Conservation (phyloP, 176 grass and related monocot species). For the Rhipidocladum racemiflorum region DNA sequence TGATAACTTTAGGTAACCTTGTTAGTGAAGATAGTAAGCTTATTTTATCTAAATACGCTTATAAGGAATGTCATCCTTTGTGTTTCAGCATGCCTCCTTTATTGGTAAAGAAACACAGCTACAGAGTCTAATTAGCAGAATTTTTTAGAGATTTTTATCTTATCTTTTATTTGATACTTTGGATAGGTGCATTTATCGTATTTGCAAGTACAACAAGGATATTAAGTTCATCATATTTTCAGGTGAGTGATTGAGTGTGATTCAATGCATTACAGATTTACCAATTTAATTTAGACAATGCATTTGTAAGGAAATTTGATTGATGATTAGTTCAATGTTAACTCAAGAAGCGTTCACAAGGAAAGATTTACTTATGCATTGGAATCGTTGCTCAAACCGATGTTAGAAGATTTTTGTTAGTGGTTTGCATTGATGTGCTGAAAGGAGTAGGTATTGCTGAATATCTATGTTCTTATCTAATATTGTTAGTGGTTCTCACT, state of each 20-base stretch:
- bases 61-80: constrained; percentile 92
- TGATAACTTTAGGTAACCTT: too few relatives aligned
- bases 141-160: background rate
- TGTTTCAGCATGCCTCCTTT: constrained; percentile 71
- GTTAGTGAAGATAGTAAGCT: too few relatives aligned
- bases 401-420: too few relatives aligned
- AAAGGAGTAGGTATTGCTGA: background rate
- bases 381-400: too few relatives aligned
- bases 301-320: too few relatives aligned
- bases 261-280: background rate
- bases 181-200: constrained; percentile 67
- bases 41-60: too few relatives aligned
- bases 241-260: constrained; percentile 25
- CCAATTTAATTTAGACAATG: background rate
- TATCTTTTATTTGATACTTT: constrained; percentile 7
- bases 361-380: too few relatives aligned
- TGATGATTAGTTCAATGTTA: too few relatives aligned
- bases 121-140: constrained; percentile 5
- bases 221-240: constrained; percentile 42
- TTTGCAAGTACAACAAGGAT: constrained; percentile 77
- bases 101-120: constrained; percentile 60
- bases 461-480: background rate
- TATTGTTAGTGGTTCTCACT: background rate
- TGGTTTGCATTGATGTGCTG: constrained; percentile 16
- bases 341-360: too few relatives aligned